Evolutionary conservation across 257 asterid species (phyloP), one percentile per base, ranked within the genome.

Genomic region (Prunella vulgaris): DNA sequence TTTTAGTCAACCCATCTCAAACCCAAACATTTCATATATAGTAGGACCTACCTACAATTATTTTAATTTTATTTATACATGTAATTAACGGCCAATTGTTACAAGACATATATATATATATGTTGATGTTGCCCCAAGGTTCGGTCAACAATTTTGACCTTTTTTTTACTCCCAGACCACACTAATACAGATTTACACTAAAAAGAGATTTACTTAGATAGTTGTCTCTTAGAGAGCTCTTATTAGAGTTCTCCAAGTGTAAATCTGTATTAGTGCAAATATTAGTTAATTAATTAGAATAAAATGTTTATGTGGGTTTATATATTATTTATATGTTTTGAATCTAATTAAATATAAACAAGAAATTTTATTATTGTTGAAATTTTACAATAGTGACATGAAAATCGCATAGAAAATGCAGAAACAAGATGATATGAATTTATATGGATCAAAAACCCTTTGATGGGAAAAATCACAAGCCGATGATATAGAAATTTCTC

Each of bases 1-100:
- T 64, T 58, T 68, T 72, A 53, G 90, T 89, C 94, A 89, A 87
- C 86, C 58, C 70, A 74, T 38, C 44, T 67, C 44, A 7, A 77
- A 69, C 58, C 48, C 49, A 21, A 1, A 40, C 32, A 51, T 71
- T 64, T 52, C 76, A 69, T 67, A 32, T 5, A 32, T 5, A 6
- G 9, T 9, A 38, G 37, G 48, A 64, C 9, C 1, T 18, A 28
- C 3, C 33, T 32, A 10, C 27, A 12, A 14, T 15, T 8, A 22
- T 1, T 53, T 42, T 17, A 32, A 6, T 22, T n/a, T n/a, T n/a
- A n/a, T n/a, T n/a, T n/a, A n/a, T n/a, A n/a, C n/a, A 60, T 37
- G 13, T 54, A 21, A 12, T 60, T 54, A 21, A 12, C 53, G 40
- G 57, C 78, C 71, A 77, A 73, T 71, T 22, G 65, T 77, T 64